Conservation (phyloP, 2,329 filamentous ascomycete genomes). For the Sporothrix variecibatus region DNA sequence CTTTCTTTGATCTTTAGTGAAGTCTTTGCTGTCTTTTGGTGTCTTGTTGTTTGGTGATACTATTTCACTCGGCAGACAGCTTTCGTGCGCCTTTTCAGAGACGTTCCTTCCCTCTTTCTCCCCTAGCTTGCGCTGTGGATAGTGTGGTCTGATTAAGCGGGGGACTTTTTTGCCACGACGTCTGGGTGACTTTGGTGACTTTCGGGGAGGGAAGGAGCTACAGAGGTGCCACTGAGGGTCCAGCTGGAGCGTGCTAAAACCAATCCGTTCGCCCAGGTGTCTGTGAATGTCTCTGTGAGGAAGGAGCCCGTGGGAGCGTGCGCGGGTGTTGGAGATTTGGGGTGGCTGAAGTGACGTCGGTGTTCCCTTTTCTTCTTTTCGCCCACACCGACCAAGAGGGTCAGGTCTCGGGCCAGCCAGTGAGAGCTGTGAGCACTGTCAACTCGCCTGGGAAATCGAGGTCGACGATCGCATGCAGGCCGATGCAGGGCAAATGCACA, state of each 20-base stretch:
- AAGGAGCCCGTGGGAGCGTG: not conserved
- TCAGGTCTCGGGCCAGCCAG: not conserved
- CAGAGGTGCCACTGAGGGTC: not conserved
- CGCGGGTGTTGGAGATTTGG: not conserved
- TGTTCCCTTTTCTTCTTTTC: not conserved
- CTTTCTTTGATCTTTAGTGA: not conserved
- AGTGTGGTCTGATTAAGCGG: constrained; percentile 23
- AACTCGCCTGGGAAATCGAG: not conserved
- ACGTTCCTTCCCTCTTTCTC: constrained; percentile 8
- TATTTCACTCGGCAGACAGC: not conserved
- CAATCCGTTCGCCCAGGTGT: not conserved
- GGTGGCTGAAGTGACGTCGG: constrained; percentile 2
- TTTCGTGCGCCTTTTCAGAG: not conserved
- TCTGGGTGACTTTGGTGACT: not conserved
- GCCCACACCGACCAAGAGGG: not conserved
- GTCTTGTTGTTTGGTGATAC: not conserved
- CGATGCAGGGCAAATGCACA: not conserved
- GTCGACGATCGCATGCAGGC: constrained; percentile 10
- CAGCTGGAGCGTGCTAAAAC: not conserved
- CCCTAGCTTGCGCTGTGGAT: constrained; percentile 3
- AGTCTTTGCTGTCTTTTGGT: not conserved
- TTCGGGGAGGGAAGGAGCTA: not conserved
- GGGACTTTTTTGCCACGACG: not conserved
- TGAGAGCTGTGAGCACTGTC: not conserved
- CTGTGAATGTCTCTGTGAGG: not conserved